Evolutionary conservation across 2,329 filamentous ascomycete species (phyloP), one percentile per base, ranked within the genome.

Genomic region (Acrocalymma vagum): DNA sequence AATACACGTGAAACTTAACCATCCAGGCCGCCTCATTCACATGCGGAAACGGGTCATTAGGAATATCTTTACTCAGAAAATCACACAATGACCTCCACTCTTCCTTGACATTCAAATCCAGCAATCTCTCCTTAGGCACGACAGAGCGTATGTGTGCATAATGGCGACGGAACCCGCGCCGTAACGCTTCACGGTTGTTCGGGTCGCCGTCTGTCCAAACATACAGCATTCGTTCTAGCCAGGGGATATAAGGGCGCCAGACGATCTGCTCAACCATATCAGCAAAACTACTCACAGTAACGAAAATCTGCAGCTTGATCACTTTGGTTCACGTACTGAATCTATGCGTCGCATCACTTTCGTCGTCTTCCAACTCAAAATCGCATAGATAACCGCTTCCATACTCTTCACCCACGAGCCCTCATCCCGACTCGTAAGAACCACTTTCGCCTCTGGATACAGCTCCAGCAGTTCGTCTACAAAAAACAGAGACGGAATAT

Each of bases 401-500:
- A 48, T 30, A 1, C 26, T 37, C 11, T 13, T 29, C 5, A 24
- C 6, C 45, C 48, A 52, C 4, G 33, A 38, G 18, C 42, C 41
- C 11, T 49, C 29, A 22, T 42, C 45, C 3, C 48, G 37, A 16
- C 23, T 46, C 17, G 51, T 55, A 4, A 57, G 30, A n/a, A 57
- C 45, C 26, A 55, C 46, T 37, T 55, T 57, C 5, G 53, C 51
- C 20, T 48, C 36, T 3, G 51, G 51, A 25, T 55, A 57, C 6
- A 31, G n/a, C 18, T 41, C 36, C 9, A 55, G 24, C 20, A 55
- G 34, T 29, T 55, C 51, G 65, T 84, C 79, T 37, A 82, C 82
- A 58, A 89, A 89, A 28, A 82, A 81, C 29, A 83, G 80, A 18
- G 82, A 80, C 6, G 85, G 85, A 80, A 82, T 85, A 73, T 88